These are phyloP conservation scores for Chaetomiaceae sp. DNA, from an alignment of 2,329 filamentous ascomycete species.

Conservation along the genomic window DNA sequence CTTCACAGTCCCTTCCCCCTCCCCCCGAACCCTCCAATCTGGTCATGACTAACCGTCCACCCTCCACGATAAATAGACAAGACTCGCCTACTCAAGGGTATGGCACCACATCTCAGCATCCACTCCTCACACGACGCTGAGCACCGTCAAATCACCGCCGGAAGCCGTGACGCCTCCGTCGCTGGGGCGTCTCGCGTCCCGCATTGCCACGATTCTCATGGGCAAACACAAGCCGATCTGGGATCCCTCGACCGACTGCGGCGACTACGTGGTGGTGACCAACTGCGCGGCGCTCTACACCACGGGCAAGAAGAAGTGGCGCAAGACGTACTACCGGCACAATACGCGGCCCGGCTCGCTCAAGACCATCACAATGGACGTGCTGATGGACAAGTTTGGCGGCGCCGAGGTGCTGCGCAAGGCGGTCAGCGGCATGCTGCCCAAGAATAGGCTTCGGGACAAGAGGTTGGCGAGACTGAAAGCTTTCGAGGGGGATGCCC, in stretches of 20 bases:
- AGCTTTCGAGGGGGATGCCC: slow-evolving; percentile 87
- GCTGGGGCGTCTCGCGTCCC: slow-evolving; percentile 83
- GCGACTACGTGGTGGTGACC: slow-evolving; percentile 95
- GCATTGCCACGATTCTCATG: slow-evolving; percentile 86
- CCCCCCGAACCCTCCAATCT: background rate
- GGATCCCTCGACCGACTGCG: slow-evolving; percentile 96
- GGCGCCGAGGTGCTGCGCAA: slow-evolving; percentile 86
- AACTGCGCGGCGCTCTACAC: slow-evolving; percentile 82
- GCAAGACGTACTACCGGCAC: slow-evolving; percentile 95
- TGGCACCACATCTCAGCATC: slow-evolving; percentile 85
- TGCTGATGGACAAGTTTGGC: slow-evolving; percentile 89
- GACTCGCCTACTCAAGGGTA: slow-evolving; percentile 89
- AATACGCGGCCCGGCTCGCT: slow-evolving; percentile 85
- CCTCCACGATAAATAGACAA: slow-evolving; percentile 58
- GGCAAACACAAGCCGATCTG: slow-evolving; percentile 99
- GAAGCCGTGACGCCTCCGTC: slow-evolving; percentile 62
- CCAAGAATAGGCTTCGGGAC: slow-evolving; percentile 90
- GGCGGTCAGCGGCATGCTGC: slow-evolving; percentile 94
- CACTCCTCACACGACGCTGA: slow-evolving; percentile 57
- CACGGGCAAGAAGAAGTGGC: slow-evolving; percentile 86
- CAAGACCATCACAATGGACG: slow-evolving; percentile 88
- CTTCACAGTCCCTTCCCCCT: slow-evolving; percentile 2
- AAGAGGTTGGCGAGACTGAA: slow-evolving; percentile 84
- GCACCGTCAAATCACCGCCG: slow-evolving; percentile 47
- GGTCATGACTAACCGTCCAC: background rate